Evolutionary conservation across 2,329 filamentous ascomycete species (phyloP).

Genomic region (Aspergillus sp.): DNA sequence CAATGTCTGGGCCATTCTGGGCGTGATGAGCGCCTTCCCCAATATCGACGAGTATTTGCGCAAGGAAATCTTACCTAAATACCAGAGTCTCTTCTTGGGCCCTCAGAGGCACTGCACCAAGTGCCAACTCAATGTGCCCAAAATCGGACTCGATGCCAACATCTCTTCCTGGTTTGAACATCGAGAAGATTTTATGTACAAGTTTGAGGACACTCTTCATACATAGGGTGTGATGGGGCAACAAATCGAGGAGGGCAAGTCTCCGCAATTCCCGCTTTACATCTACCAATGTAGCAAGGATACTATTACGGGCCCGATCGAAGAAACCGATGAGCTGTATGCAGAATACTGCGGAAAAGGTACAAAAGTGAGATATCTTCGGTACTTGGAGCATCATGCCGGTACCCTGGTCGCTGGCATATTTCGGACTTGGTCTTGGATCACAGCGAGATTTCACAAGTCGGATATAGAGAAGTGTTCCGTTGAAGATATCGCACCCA

Average conservation of each 20-base stretch:
- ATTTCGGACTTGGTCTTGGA: neutral
- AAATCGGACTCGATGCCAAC: neutral
- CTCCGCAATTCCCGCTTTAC: neutral
- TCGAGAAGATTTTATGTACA: constrained; percentile 1
- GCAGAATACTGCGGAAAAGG: neutral
- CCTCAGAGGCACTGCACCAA: neutral
- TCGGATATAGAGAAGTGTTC: too few relatives aligned
- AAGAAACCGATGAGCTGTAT: neutral
- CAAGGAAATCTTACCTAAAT: neutral
- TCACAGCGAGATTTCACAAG: neutral
- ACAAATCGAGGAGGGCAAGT: too few relatives aligned
- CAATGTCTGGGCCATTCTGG: constrained; percentile 9
- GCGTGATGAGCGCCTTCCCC: constrained; percentile 12
- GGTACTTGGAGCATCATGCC: neutral
- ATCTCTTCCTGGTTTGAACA: constrained; percentile 2
- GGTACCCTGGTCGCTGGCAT: neutral
- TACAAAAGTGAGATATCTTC: neutral
- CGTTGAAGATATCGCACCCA: too few relatives aligned
- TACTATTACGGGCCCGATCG: neutral
- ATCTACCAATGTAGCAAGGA: constrained; percentile 1
- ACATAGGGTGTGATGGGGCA: constrained; percentile 1
- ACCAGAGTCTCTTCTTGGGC: neutral
- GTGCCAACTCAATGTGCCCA: neutral
- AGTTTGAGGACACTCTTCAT: neutral
- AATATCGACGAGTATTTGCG: constrained; percentile 6